Conservation (phyloP, 495 filamentous ascomycete species). For the Platismatia glauca region DNA sequence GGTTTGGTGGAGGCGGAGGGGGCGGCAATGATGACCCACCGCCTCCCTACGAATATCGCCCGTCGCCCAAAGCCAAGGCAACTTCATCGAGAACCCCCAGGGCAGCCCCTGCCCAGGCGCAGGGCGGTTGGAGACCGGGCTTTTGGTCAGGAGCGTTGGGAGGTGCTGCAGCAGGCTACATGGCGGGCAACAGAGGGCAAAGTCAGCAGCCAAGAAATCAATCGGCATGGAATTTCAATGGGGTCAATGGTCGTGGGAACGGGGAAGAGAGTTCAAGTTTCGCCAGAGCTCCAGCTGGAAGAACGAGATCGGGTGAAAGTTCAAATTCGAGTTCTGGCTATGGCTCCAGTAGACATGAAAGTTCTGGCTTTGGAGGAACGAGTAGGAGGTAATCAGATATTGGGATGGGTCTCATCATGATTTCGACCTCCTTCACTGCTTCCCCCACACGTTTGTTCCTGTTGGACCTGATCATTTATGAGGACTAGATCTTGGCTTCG, state of each 20-base stretch:
- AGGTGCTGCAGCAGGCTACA: conserved; percentile 63
- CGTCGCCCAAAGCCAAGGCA: conserved; percentile 49
- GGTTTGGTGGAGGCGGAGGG: conserved; percentile 42
- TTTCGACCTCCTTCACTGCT: not conserved
- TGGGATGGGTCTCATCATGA: not conserved
- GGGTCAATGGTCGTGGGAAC: conserved; percentile 28
- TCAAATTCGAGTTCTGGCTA: conserved; percentile 37
- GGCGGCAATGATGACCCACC: conserved; percentile 47
- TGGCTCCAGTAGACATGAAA: conserved; percentile 53
- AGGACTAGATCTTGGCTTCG: not conserved
- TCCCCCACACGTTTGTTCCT: not conserved
- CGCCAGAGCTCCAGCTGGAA: conserved; percentile 28
- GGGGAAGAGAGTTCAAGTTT: conserved; percentile 44
- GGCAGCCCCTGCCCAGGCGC: conserved; percentile 25
- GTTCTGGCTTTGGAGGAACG: conserved; percentile 87
- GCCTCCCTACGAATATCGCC: conserved; percentile 49
- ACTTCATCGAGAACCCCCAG: conserved; percentile 11
- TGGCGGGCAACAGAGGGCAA: conserved; percentile 48
- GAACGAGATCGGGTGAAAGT: conserved; percentile 34
- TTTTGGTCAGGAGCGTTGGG: conserved; percentile 75
- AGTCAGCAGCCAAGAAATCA: conserved; percentile 26
- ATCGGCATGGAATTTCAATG: conserved; percentile 14
- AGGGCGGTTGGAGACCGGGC: conserved; percentile 68
- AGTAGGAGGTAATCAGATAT: conserved; percentile 49
- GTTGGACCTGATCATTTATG: not conserved